A percentile compares a stretch with the other conserved stretches of the same genome.
These are phyloP conservation scores for Leccinum rimulosum DNA, from an alignment of 768 basidiomycete species.

Conservation along the genomic window DNA sequence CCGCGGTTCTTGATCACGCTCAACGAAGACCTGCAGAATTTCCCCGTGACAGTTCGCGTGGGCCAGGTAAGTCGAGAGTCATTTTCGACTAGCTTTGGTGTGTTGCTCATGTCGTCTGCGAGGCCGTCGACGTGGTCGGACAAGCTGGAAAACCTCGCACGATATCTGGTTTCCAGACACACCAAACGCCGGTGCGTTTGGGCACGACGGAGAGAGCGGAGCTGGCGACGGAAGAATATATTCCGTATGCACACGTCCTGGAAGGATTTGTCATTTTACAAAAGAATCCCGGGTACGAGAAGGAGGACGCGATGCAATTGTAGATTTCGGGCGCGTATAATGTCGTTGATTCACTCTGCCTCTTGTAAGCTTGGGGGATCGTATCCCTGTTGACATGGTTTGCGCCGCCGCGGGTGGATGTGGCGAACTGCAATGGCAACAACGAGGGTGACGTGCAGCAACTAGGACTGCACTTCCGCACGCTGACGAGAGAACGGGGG, in stretches of 20 bases:
- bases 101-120: slow-evolving; percentile 1
- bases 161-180: slow-evolving; percentile 70
- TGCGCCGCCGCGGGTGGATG: too few species aligned
- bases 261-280: slow-evolving; percentile 91
- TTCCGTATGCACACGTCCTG: slow-evolving; percentile 84
- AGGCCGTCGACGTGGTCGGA: slow-evolving; percentile 90
- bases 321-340: slow-evolving; percentile 32
- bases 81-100: neutral
- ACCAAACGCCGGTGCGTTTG: slow-evolving; percentile 92
- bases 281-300: slow-evolving; percentile 90
- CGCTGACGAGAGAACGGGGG: too few species aligned
- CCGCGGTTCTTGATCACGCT: slow-evolving; percentile 98
- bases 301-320: slow-evolving; percentile 81
- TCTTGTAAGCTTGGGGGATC: too few species aligned
- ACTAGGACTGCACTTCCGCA: too few species aligned
- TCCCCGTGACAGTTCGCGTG: slow-evolving; percentile 91
- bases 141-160: neutral
- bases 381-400: too few species aligned
- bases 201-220: slow-evolving; percentile 94
- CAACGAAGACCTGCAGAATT: slow-evolving; percentile 82
- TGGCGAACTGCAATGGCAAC: too few species aligned
- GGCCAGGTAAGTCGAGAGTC: slow-evolving; percentile 61
- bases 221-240: slow-evolving; percentile 94
- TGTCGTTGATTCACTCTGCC: neutral
- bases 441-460: too few species aligned